Percentiles rank a stretch among this genome's conserved stretches.
Conservation (phyloP, 306 rosid genomes). For the Sicyos edulis region DNA sequence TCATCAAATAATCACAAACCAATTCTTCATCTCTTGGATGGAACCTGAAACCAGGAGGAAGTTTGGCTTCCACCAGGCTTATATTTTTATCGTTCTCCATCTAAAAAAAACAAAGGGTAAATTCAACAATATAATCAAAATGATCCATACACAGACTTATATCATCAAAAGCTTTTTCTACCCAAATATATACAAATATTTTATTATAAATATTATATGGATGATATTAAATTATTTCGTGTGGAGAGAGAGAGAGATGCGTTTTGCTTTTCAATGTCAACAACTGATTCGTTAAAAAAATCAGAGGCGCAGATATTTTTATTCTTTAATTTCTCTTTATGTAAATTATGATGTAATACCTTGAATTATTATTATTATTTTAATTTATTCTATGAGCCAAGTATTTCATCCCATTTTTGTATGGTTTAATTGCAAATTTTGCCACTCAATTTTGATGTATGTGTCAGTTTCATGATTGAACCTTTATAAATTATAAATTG, state of each 20-base stretch:
- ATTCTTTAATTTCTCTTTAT: no score
- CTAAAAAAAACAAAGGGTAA: no score
- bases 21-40: slow-evolving; percentile 94
- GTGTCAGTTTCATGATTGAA: no score
- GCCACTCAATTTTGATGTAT: no score
- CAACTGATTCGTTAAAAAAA: background rate
- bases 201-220: background rate
- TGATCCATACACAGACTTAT: background rate
- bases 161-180: background rate
- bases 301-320: no score
- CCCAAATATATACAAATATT: background rate
- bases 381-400: no score
- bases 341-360: no score
- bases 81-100: slow-evolving; percentile 40
- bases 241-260: slow-evolving; percentile 4
- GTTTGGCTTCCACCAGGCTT: slow-evolving; percentile 73
- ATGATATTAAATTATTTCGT: background rate
- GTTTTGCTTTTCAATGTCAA: slow-evolving; percentile 7
- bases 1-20: slow-evolving; percentile 77
- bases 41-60: slow-evolving; percentile 91
- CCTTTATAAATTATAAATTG: no score
- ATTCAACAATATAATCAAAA: no score
- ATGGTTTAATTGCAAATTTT: no score
- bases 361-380: no score
- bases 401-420: no score